These are phyloP conservation scores for Vanderwaltozyma tropicalis DNA, from an alignment of 805 yeast genomes.

Conservation along the genomic window DNA sequence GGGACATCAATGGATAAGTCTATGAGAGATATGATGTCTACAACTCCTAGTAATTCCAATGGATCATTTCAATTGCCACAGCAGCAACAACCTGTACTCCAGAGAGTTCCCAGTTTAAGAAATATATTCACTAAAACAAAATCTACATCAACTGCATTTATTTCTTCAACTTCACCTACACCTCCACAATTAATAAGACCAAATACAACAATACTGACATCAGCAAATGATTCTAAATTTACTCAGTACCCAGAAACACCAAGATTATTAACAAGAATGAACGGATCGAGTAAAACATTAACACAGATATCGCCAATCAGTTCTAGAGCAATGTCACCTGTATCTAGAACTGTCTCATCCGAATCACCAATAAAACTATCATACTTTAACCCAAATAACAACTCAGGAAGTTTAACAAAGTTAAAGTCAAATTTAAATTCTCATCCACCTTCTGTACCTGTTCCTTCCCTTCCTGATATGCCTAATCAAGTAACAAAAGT, in stretches of 20 bases:
- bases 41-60: conserved; percentile 4
- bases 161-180: conserved; percentile 4
- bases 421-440: neutral
- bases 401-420: neutral
- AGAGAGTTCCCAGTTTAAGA: conserved; percentile 18
- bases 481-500: conserved; percentile 4
- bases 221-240: conserved; percentile 2
- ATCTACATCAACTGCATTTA: conserved; percentile 5
- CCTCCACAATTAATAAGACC: neutral
- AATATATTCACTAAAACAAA: conserved; percentile 7
- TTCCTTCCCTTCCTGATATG: conserved; percentile 16
- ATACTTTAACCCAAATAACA: neutral
- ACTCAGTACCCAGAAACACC: conserved; percentile 25
- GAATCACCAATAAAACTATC: neutral
- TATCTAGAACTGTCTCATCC: conserved; percentile 1
- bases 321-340: conserved; percentile 4
- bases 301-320: conserved; percentile 7
- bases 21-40: conserved; percentile 17
- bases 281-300: neutral
- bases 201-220: neutral
- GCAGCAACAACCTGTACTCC: conserved; percentile 9
- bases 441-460: conserved; percentile 9
- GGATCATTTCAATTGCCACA: conserved; percentile 4
- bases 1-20: conserved; percentile 13
- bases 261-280: conserved; percentile 5